Conservation (phyloP, 2,329 filamentous ascomycete species). For the Dothidotthia symphoricarpi region DNA sequence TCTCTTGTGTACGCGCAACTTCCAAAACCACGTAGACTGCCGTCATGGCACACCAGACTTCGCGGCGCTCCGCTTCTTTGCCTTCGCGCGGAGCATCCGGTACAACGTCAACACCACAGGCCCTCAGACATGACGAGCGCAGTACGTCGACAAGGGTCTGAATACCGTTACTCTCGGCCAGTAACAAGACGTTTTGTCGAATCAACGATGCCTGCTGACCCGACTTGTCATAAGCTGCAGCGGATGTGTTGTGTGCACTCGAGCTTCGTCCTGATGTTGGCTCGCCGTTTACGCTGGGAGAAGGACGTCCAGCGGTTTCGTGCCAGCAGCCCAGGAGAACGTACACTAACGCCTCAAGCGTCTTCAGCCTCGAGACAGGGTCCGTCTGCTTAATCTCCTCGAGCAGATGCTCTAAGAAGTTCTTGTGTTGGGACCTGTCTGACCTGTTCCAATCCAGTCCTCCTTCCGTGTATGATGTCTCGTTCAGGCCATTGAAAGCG, state of each 20-base stretch:
- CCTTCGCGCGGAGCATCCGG: constrained; percentile 30
- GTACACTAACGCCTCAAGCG: constrained; percentile 48
- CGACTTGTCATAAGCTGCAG: constrained; percentile 31
- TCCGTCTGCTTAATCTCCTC: constrained; percentile 32
- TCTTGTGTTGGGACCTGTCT: constrained; percentile 54
- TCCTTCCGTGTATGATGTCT: constrained; percentile 42
- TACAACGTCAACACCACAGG: constrained; percentile 28
- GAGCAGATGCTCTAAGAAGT: constrained; percentile 55
- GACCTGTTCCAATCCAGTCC: constrained; percentile 65
- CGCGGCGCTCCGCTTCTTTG: constrained; percentile 42
- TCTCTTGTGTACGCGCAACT: constrained; percentile 41
- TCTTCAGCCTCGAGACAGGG: constrained; percentile 31
- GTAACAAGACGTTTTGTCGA: constrained; percentile 44
- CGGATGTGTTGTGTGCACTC: constrained; percentile 5
- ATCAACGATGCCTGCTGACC: constrained; percentile 48
- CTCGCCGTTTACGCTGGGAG: constrained; percentile 7
- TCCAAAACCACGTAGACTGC: constrained; percentile 52
- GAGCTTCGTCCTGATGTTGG: constrained; percentile 14
- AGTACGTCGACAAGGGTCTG: constrained; percentile 43
- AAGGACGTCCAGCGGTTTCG: constrained; percentile 48
- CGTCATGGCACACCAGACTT: constrained; percentile 52
- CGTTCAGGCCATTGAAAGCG: constrained; percentile 40
- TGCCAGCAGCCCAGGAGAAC: constrained; percentile 51
- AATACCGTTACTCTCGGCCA: constrained; percentile 44
- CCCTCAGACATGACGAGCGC: constrained; percentile 33